Base-by-base conservation (phyloP, 345 rosid genomes). In the Cardiospermum halicacabum region DNA sequence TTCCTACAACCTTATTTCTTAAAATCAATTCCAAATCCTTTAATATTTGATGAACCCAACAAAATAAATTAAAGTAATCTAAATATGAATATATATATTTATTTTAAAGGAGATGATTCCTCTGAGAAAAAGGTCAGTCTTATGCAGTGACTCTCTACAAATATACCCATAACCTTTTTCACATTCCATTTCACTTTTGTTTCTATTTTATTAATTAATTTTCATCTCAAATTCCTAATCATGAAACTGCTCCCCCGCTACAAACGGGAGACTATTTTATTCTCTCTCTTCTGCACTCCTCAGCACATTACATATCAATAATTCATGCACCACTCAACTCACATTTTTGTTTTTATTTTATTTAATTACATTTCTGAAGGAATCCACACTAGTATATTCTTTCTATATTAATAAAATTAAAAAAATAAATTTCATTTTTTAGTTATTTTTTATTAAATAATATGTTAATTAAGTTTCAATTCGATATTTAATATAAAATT, bases 121-220 rank as follows among this genome's bases (percentile, higher is more conserved):
- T 56, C 51, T 58, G 9, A 43, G 49, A n/a, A n/a, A n/a, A n/a
- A 10, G 49, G 57, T 36, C 36, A 34, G 72, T 45, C 19, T 49
- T n/a, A n/a, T n/a, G n/a, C n/a, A n/a, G n/a, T n/a, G n/a, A n/a
- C 79, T 72, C 71, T 72, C 72, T 68, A 60, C 79, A 61, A 80
- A 72, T n/a, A n/a, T 32, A 68, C 84, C 90, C 93, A 87, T 84
- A 78, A 79, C 89, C n/a, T 67, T 66, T 78, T 71, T 82, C 86
- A 81, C 89, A 79, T 81, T 82, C 80, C 77, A 70, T 81, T 74
- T 72, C 74, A 69, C n/a, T n/a, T n/a, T n/a, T n/a, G n/a, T n/a
- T n/a, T 66, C 45, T 60, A 69, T 66, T 11, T 7, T 31, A 61
- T 57, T 67, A 51, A 11, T 67, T 54, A 12, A 70, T 49, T 63